These are phyloP conservation scores for Pezicula carpinea DNA, from an alignment of 2,329 filamentous ascomycete species.

Conservation along the genomic window DNA sequence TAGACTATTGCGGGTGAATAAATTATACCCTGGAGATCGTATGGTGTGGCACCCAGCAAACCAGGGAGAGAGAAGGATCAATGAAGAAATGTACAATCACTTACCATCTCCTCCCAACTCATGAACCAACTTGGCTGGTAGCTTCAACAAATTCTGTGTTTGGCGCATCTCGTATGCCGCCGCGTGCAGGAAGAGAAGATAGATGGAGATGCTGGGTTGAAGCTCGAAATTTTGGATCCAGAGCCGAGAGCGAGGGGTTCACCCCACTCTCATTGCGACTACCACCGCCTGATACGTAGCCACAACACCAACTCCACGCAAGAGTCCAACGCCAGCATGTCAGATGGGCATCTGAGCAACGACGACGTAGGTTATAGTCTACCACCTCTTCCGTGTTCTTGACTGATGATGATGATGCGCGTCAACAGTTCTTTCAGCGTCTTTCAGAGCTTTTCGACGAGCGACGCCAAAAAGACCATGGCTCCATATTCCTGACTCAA, in stretches of 20 bases:
- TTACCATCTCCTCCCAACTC: constrained; percentile 36
- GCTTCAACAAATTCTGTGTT: constrained; percentile 33
- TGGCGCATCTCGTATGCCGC: constrained; percentile 14
- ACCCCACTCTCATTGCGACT: constrained; percentile 1
- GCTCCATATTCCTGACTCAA: constrained; percentile 70
- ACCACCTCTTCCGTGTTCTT: neutral
- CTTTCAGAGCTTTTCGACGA: constrained; percentile 64
- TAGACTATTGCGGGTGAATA: too few relatives aligned
- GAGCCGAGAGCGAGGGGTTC: neutral
- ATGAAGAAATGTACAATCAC: constrained; percentile 3
- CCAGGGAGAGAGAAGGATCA: neutral
- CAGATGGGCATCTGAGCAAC: constrained; percentile 50
- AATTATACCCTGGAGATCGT: neutral
- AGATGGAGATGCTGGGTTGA: neutral
- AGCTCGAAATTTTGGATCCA: neutral
- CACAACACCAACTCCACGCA: constrained; percentile 6
- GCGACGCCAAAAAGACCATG: constrained; percentile 65
- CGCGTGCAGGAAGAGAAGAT: neutral
- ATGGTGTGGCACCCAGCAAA: neutral
- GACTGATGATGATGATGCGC: neutral
- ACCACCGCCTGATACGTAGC: neutral
- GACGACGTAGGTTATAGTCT: constrained; percentile 47
- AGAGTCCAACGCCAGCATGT: constrained; percentile 29
- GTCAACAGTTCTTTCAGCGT: constrained; percentile 64
- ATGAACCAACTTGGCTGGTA: constrained; percentile 40